Evolutionary conservation across 208 protist species (phyloP), one percentile per base, ranked within the genome.

Genomic region (Acanthamoeba culbertsoni): DNA sequence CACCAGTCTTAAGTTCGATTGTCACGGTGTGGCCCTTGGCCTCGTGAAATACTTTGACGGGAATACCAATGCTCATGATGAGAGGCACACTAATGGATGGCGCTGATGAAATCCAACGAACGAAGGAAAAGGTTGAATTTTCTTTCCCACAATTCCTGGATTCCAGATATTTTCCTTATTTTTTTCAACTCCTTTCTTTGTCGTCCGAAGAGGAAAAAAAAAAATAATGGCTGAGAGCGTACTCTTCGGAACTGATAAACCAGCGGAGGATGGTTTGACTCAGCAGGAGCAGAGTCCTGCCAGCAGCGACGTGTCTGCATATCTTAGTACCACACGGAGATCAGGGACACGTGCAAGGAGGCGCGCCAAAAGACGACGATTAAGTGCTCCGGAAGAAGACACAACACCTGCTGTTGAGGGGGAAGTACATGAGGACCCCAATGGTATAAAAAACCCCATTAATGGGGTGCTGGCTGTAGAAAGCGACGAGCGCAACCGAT

Each of bases 1-100:
- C 97, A 33, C 97, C 97, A 16, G 91, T 97, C 91, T 96, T 97
- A 16, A 98, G 84, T 86, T 98, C 97, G 8, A 98, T 68, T 42
- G 97, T 97, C 18, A 98, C 95, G n/a, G 94, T 96, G 95, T 98
- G 97, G 62, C 96, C 94, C 94, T 98, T 97, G 51, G 97, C 96
- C 92, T 98, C 97, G 73, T 98, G 97, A 28, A 98, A 92, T 16
- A 98, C 93, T 93, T 98, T 98, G 43, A 98, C 95, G 48, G 97
- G 97, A 33, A 98, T 94, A 86, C 97, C 97, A 84, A 98, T 96
- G 33, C 91, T 93, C 91, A 93, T 93, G 23, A 28, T 92, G 12
- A 57, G 12, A n/a, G n/a, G n/a, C n/a, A n/a, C n/a, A n/a, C n/a
- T n/a, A n/a, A n/a, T n/a, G n/a, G n/a, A n/a, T n/a, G n/a, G n/a